Evolutionary conservation across 768 basidiomycete genomes (phyloP).

Genomic region (Trametes villosa): DNA sequence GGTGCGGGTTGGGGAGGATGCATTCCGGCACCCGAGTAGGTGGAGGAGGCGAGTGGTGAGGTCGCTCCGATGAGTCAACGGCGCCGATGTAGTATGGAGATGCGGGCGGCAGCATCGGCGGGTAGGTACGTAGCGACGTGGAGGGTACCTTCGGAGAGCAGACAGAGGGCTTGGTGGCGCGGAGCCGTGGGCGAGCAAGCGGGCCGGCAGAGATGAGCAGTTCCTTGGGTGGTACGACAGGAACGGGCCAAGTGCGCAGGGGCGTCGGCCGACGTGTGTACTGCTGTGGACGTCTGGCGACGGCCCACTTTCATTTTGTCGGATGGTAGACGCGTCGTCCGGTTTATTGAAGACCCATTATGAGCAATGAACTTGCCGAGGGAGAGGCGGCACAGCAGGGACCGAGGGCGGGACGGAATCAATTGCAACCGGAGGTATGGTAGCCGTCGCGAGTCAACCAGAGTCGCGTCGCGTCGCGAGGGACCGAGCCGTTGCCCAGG

Average conservation of each 20-base stretch:
- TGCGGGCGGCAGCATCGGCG: background rate
- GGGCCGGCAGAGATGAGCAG: background rate
- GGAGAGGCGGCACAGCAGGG: background rate
- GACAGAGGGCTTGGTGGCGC: too few relatives aligned
- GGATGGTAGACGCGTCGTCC: background rate
- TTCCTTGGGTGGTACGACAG: conserved; percentile 1
- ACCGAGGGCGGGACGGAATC: background rate
- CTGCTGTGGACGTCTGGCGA: background rate
- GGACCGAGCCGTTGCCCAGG: background rate
- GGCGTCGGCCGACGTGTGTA: background rate
- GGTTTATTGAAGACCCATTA: background rate
- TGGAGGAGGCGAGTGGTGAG: too few relatives aligned
- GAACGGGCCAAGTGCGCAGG: background rate
- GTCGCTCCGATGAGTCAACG: background rate
- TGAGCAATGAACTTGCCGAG: background rate
- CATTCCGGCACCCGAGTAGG: too few relatives aligned
- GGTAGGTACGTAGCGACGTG: background rate
- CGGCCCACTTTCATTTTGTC: background rate
- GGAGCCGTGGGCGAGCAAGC: too few relatives aligned
- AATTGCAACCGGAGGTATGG: background rate
- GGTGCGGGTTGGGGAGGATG: too few relatives aligned
- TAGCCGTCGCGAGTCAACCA: background rate
- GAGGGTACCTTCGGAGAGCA: background rate
- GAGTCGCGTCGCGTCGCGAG: conserved; percentile 3
- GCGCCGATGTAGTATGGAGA: too few relatives aligned